Base-by-base conservation (phyloP, 1,139 yeast species). In the Candida buenavistaensis region DNA sequence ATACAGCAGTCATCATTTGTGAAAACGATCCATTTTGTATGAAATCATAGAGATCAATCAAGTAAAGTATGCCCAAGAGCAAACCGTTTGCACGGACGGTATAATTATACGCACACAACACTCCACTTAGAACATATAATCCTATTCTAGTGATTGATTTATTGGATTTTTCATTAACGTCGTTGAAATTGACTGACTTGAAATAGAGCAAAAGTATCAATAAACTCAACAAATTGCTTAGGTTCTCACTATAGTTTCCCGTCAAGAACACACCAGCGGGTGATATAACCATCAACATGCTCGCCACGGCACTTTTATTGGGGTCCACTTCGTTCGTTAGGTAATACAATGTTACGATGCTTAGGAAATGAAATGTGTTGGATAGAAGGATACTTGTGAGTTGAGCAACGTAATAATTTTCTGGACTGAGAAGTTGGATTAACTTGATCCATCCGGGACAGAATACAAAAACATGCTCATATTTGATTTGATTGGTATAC, bases 401-500 rank as follows among this genome's bases (percentile, higher is more conserved):
- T n/a, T 80, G 58, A 21, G 67, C 64, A 23, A 51, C 47, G 50
- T 79, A 79, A 36, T 77, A 62, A 38, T 59, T 58, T 35, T 45
- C 30, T 6, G 47, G 51, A 2, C 46, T 27, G 1, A 57, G 55
- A 22, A 30, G 38, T 30, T 61, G 56, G 14, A 87, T 59, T 3
- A 79, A 39, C 28, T 74, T 52, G 64, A 84, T 72, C 95, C 96
- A 89, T 3, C 78, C 57, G 5, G 87, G 84, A 26, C 95, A 82
- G 55, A 88, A 92, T 6, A 95, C 97, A 72, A 79, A 85, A 59
- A 88, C 95, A 55, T 92, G 96, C 55, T 92, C 97, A 57, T 70
- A 89, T 23, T 57, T 55, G 19, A 72, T 61, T 0, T 72, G 78
- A 17, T 75, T 59, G 13, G 61, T 54, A 24, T 84, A 78, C 30